Evolutionary conservation across 371 early-diverging fungal species (phyloP).

Genomic region (Mucor indicus): DNA sequence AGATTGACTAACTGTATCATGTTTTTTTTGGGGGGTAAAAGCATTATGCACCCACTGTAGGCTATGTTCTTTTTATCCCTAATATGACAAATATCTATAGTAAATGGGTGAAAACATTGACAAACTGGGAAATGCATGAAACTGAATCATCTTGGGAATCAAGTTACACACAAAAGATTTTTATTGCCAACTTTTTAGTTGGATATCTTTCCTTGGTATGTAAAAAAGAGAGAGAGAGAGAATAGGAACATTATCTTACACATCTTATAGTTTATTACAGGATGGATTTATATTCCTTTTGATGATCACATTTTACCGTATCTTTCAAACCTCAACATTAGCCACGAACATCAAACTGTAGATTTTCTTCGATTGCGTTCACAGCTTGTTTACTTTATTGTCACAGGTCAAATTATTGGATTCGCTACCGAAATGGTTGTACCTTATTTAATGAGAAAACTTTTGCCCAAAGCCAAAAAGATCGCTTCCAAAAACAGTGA

Average conservation of each 20-base stretch:
- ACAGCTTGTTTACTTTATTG: conserved; percentile 74
- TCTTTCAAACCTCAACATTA: conserved; percentile 35
- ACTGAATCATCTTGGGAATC: conserved; percentile 70
- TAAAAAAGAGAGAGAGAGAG: no score
- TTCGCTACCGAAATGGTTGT: conserved; percentile 72
- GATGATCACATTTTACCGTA: conserved; percentile 50
- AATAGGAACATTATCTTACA: no score
- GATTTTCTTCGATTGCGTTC: conserved; percentile 63
- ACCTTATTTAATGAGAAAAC: conserved; percentile 58
- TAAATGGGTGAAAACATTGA: conserved; percentile 59
- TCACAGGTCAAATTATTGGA: conserved; percentile 81
- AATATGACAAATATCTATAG: conserved; percentile 67
- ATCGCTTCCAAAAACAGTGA: background rate
- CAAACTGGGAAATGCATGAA: conserved; percentile 81
- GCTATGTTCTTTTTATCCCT: conserved; percentile 77
- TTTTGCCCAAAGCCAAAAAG: conserved; percentile 42
- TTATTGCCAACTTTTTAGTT: conserved; percentile 79
- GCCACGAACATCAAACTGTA: conserved; percentile 46
- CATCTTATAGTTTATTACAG: conserved; percentile 63
- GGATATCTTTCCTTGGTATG: conserved; percentile 72
- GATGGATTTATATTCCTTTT: conserved; percentile 84
- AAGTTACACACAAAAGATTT: conserved; percentile 78
- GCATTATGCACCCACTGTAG: conserved; percentile 70
- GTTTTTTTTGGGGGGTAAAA: conserved; percentile 13
- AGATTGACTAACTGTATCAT: background rate